Evolutionary conservation across 345 rosid species (phyloP), one percentile per base, ranked within the genome.

Genomic region (Lagerstroemia speciosa): DNA sequence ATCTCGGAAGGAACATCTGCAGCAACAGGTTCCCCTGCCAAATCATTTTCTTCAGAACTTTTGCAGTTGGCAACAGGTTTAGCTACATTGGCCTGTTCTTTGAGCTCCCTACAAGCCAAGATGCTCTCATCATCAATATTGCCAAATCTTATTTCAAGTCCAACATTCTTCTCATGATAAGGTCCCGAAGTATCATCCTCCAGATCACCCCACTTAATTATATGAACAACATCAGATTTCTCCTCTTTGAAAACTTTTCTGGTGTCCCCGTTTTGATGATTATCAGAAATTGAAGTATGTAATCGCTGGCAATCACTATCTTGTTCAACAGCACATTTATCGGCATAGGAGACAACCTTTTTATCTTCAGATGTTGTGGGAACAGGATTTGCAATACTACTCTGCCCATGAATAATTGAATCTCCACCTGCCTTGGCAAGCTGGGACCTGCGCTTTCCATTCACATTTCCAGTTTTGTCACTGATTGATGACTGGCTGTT

Each of bases 181-280:
- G 17, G 66, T 34, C 73, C 62, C 65, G 80, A 64, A 77, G 74
- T 73, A 73, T 84, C 83, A 62, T 81, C 84, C 73, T 84, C 89
- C 66, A 84, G 76, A 81, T 78, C 87, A 64, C 86, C 90, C 87
- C 85, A 78, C 77, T 76, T 87, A 68, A 87, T 78, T 66, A 83
- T 87, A 33, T 79, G 84, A 73, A 77, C 69, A 37, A 64, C 67
- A 32, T 62, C 63, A 65, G 74, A 71, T 66, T 75, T 77, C 62
- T 74, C 75, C 38, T 67, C 70, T 55, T 12, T 75, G 27, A 45
- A 48, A 14, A 41, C 27, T 63, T 65, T 73, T 65, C 38, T 67
- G 62, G 58, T 63, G 73, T 60, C 77, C 38, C 26, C 73, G 29
- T 11, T 27, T 71, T 65, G 67, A 55, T 65, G 67, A 55, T 63